A percentile compares a stretch with the other conserved stretches of the same genome.
These are phyloP conservation scores for Isoetes taiwanensis DNA, from an alignment of 75 land plant species.

Conservation along the genomic window DNA sequence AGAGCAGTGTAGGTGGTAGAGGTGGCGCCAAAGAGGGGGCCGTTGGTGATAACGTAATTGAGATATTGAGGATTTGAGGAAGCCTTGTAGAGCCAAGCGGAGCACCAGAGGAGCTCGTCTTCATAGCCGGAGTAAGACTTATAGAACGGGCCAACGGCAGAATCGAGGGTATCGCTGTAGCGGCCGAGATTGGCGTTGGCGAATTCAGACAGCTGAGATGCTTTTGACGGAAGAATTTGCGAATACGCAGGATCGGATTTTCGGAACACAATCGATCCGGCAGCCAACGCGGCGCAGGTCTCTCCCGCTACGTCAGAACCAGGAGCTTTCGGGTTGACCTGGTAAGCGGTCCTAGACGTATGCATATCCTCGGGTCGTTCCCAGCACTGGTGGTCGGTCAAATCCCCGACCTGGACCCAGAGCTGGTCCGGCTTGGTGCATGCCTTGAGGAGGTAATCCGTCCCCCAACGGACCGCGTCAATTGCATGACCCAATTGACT, in stretches of 20 bases:
- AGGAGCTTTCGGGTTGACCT: conserved; percentile 31
- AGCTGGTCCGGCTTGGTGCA: background rate
- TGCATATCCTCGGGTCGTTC: conserved; percentile 81
- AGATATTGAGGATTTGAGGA: too few species aligned
- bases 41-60: too few species aligned
- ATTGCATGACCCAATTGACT: conserved; percentile 26
- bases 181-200: conserved; percentile 33
- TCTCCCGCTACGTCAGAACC: conserved; percentile 73
- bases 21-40: too few species aligned
- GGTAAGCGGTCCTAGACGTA: conserved; percentile 45
- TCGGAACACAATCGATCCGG: conserved; percentile 53
- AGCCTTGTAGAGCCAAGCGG: too few species aligned
- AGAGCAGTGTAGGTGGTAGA: too few species aligned
- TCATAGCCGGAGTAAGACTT: conserved; percentile 42
- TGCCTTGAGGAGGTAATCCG: conserved; percentile 74
- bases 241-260: conserved; percentile 32
- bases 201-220: conserved; percentile 36
- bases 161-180: too few species aligned
- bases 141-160: conserved; percentile 39
- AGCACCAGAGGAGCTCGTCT: too few species aligned
- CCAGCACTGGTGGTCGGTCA: conserved; percentile 63
- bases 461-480: conserved; percentile 53
- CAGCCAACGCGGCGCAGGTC: conserved; percentile 65
- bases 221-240: too few species aligned
- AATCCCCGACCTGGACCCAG: conserved; percentile 17